A percentile compares a stretch with the other conserved stretches of the same genome.
phyloP scores from a whole-genome alignment of 805 yeast species.

The Yamadazyma sp. region DNA sequence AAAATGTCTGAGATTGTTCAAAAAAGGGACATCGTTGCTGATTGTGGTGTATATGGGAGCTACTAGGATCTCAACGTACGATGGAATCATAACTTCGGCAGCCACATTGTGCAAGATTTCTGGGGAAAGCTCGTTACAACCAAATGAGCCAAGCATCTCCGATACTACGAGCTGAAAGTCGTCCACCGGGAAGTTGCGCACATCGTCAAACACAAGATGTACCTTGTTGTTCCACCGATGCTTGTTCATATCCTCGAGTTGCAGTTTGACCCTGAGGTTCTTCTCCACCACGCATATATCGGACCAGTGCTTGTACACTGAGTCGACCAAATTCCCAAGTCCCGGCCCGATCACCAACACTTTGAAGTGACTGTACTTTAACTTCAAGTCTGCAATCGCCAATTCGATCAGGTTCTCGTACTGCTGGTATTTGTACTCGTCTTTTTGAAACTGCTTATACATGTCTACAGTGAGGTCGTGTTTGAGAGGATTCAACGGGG shows the following conservation, averaged over 20 bases:
- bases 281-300: conserved; percentile 63
- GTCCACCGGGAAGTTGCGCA: conserved; percentile 39
- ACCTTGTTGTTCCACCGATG: conserved; percentile 54
- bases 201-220: conserved; percentile 55
- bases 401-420: conserved; percentile 64
- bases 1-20: conserved; percentile 11
- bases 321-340: conserved; percentile 74
- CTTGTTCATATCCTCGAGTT: neutral
- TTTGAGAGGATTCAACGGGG: conserved; percentile 73
- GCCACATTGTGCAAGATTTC: conserved; percentile 49
- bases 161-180: conserved; percentile 63
- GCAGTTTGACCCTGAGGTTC: conserved; percentile 31
- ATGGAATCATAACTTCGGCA: conserved; percentile 35
- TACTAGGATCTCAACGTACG: conserved; percentile 54
- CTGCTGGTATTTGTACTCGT: conserved; percentile 62
- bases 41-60: conserved; percentile 70
- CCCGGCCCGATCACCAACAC: conserved; percentile 85
- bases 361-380: conserved; percentile 3
- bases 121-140: conserved; percentile 88
- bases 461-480: conserved; percentile 56
- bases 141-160: conserved; percentile 87
- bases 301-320: conserved; percentile 8
- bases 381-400: conserved; percentile 42
- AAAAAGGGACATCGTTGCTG: conserved; percentile 9
- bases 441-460: conserved; percentile 72